Conservation (phyloP, 345 rosid genomes). For the Gossypium longicalyx region DNA sequence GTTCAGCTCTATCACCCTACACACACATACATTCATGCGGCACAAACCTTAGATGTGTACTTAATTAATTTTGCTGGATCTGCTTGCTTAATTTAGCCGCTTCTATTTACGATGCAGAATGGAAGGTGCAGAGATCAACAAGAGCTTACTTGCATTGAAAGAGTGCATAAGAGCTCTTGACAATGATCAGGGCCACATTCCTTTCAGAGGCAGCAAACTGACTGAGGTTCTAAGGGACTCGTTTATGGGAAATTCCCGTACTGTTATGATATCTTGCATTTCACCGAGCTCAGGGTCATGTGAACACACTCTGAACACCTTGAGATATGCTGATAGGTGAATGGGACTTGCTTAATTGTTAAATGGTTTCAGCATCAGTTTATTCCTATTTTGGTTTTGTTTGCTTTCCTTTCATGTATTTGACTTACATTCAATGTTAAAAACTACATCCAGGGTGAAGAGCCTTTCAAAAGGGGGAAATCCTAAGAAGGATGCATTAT, state of each 20-base stretch:
- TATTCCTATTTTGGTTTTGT: not conserved
- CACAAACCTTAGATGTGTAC: not conserved
- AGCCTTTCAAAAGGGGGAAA: slow-evolving; percentile 92
- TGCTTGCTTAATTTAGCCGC: slow-evolving; percentile 16
- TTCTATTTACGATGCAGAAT: slow-evolving; percentile 47
- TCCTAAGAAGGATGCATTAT: slow-evolving; percentile 72
- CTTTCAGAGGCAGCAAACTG: slow-evolving; percentile 96
- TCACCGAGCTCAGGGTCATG: slow-evolving; percentile 98
- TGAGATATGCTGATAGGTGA: slow-evolving; percentile 99
- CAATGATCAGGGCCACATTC: slow-evolving; percentile 98
- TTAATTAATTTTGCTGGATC: not conserved
- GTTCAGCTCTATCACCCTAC: not conserved
- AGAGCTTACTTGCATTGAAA: slow-evolving; percentile 93
- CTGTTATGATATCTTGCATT: slow-evolving; percentile 96
- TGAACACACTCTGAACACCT: slow-evolving; percentile 95
- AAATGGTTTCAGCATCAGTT: not conserved
- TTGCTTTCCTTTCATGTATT: not conserved
- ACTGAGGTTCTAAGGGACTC: slow-evolving; percentile 99
- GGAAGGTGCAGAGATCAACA: slow-evolving; percentile 99
- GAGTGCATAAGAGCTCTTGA: slow-evolving; percentile 99
- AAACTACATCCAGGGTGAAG: slow-evolving; percentile 63
- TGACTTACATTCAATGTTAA: not conserved
- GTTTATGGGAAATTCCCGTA: slow-evolving; percentile 89
- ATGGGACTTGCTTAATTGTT: not conserved
- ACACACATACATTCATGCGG: not conserved